Conservation (phyloP, 2,329 filamentous ascomycete species). For the Canariomyces notabilis region DNA sequence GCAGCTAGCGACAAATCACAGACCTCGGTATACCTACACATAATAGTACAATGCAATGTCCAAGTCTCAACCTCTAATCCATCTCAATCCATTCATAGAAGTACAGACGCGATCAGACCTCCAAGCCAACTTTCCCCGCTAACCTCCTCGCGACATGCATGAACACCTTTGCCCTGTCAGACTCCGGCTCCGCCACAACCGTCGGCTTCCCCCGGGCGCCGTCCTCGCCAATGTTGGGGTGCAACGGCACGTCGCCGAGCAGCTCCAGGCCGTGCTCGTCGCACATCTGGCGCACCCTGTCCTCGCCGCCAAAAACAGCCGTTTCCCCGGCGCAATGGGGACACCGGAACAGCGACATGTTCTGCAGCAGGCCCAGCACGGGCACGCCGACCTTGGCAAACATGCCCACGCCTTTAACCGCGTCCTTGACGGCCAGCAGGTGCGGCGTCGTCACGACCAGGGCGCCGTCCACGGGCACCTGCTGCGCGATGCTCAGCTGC, state of each 20-base stretch:
- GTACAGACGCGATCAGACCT: background rate
- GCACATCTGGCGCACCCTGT: conserved; percentile 65
- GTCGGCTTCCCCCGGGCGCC: conserved; percentile 84
- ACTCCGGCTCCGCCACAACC: conserved; percentile 78
- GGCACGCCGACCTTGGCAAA: conserved; percentile 80
- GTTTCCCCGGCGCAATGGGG: conserved; percentile 71
- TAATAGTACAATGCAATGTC: background rate
- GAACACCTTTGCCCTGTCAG: conserved; percentile 68
- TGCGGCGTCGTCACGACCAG: conserved; percentile 92
- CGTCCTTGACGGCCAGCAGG: conserved; percentile 86
- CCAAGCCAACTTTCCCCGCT: conserved; percentile 40
- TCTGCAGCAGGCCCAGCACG: conserved; percentile 82
- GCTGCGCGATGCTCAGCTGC: conserved; percentile 94
- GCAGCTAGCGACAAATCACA: no score
- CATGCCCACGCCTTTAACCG: conserved; percentile 86
- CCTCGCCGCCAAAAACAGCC: conserved; percentile 66
- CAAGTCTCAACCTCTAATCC: background rate
- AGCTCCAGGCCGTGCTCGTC: conserved; percentile 69
- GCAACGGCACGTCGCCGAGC: conserved; percentile 82
- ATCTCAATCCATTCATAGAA: background rate
- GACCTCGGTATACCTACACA: no score
- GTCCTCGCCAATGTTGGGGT: conserved; percentile 80
- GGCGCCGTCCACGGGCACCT: conserved; percentile 80
- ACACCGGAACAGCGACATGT: conserved; percentile 83
- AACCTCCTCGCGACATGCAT: conserved; percentile 60